Conservation (phyloP, 176 grass and related monocot genomes). For the Carex scoparia region DNA sequence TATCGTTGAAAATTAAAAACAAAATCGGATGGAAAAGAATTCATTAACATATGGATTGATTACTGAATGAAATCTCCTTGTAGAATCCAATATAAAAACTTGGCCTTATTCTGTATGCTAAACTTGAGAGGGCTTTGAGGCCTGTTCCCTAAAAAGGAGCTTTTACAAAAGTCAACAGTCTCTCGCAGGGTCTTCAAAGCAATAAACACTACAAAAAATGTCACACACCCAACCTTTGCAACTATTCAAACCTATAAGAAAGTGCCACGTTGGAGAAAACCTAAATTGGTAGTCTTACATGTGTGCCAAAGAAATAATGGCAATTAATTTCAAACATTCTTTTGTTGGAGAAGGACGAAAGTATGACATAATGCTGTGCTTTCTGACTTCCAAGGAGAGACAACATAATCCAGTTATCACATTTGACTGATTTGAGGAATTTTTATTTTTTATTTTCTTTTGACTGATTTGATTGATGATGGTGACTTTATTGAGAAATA, state of each 20-base stretch:
- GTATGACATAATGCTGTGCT: constrained; percentile 28
- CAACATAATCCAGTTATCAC: constrained; percentile 22
- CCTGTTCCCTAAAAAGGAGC: constrained; percentile 21
- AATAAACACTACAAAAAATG: constrained; percentile 12
- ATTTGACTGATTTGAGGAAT: constrained; percentile 30
- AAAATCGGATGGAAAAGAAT: background rate
- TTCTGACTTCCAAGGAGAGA: constrained; percentile 24
- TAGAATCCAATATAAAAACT: constrained; percentile 3
- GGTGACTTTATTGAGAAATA: constrained; percentile 26
- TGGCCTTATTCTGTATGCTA: constrained; percentile 20
- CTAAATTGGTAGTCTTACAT: background rate
- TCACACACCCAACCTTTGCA: background rate
- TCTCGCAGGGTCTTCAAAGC: constrained; percentile 5
- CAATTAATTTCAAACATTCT: constrained; percentile 21
- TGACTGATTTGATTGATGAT: constrained; percentile 7
- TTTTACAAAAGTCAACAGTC: constrained; percentile 29
- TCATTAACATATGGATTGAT: background rate
- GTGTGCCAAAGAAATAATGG: constrained; percentile 15
- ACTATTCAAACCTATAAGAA: background rate
- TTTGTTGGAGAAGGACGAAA: constrained; percentile 20
- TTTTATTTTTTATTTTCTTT: background rate
- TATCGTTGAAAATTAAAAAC: background rate
- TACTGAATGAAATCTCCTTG: background rate
- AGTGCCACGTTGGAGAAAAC: background rate
- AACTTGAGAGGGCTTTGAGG: constrained; percentile 26